Percentiles rank a stretch among this genome's conserved stretches.
Evolutionary conservation across 768 basidiomycete species (phyloP).

Genomic region (Naganishia onofrii): DNA sequence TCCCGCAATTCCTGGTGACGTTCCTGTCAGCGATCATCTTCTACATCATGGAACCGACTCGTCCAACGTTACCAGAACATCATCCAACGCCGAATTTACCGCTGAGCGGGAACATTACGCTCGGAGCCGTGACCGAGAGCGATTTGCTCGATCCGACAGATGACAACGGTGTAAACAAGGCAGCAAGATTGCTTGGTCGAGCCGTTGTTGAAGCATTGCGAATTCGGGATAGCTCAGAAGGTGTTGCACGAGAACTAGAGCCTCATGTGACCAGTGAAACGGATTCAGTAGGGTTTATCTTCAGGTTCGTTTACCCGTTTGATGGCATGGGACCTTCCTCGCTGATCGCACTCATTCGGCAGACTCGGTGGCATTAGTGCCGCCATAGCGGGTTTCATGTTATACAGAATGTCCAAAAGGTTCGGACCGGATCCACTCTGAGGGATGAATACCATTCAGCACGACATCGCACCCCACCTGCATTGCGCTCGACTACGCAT

Average conservation of each 20-base stretch:
- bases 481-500: not conserved
- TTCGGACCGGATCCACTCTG: conserved; percentile 12
- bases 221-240: conserved; percentile 14
- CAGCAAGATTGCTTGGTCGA: conserved; percentile 13
- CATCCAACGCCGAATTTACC: conserved; percentile 39
- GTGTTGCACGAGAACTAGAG: conserved; percentile 34
- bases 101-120: conserved; percentile 35
- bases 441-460: not conserved
- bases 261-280: conserved; percentile 52
- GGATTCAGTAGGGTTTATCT: conserved; percentile 76
- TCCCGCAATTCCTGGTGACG: conserved; percentile 91
- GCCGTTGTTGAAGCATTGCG: conserved; percentile 20
- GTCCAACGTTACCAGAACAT: conserved; percentile 39
- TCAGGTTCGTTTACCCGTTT: conserved; percentile 60
- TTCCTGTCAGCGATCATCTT: conserved; percentile 82
- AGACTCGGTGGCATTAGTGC: conserved; percentile 31
- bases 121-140: conserved; percentile 30
- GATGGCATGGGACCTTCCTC: not conserved
- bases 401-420: conserved; percentile 25
- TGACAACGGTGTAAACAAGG: conserved; percentile 15
- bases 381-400: conserved; percentile 29
- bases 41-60: conserved; percentile 69
- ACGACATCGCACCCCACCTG: not conserved
- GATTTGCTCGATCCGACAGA: conserved; percentile 19
- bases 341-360: not conserved